These are phyloP conservation scores for Podospora bellae-mahoneyi DNA, from an alignment of 495 filamentous ascomycete species.

Conservation along the genomic window DNA sequence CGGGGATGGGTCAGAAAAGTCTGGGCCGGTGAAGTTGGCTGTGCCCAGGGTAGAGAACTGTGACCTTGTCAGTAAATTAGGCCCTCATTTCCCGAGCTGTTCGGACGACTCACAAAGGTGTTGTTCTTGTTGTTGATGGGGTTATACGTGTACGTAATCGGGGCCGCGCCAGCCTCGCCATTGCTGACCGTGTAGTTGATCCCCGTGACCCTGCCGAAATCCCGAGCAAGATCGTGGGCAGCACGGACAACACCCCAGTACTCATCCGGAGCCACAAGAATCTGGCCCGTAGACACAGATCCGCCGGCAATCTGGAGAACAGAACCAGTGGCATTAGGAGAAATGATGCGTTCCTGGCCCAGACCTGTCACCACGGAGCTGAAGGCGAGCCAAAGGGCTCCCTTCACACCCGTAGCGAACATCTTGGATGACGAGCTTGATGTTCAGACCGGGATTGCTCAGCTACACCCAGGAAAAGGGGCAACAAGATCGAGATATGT, in stretches of 20 bases:
- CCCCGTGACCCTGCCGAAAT: slow-evolving; percentile 68
- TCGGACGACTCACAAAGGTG: slow-evolving; percentile 37
- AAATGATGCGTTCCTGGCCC: slow-evolving; percentile 56
- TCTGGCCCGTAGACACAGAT: slow-evolving; percentile 43
- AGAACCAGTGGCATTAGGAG: slow-evolving; percentile 39
- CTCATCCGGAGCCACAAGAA: slow-evolving; percentile 54
- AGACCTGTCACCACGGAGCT: slow-evolving; percentile 41
- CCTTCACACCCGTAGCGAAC: slow-evolving; percentile 25
- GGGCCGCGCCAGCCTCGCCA: slow-evolving; percentile 38
- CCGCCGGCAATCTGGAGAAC: slow-evolving; percentile 48
- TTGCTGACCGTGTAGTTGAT: slow-evolving; percentile 55
- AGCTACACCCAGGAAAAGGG: background rate
- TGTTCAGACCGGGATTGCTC: background rate
- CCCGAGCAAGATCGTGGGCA: slow-evolving; percentile 60
- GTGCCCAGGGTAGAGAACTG: slow-evolving; percentile 46
- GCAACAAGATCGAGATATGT: background rate
- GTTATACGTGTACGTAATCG: slow-evolving; percentile 41
- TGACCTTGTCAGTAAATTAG: background rate
- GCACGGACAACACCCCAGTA: slow-evolving; percentile 67
- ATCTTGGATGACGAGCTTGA: slow-evolving; percentile 18
- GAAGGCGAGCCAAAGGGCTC: slow-evolving; percentile 27
- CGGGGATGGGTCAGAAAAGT: slow-evolving; percentile 43
- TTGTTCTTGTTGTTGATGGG: slow-evolving; percentile 47
- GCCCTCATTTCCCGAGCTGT: too few relatives aligned
- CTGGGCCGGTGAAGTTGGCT: slow-evolving; percentile 44